A percentile compares a stretch with the other conserved stretches of the same genome.
These are phyloP conservation scores for Calophaca sinica DNA, from an alignment of 306 rosid species.

Conservation along the genomic window DNA sequence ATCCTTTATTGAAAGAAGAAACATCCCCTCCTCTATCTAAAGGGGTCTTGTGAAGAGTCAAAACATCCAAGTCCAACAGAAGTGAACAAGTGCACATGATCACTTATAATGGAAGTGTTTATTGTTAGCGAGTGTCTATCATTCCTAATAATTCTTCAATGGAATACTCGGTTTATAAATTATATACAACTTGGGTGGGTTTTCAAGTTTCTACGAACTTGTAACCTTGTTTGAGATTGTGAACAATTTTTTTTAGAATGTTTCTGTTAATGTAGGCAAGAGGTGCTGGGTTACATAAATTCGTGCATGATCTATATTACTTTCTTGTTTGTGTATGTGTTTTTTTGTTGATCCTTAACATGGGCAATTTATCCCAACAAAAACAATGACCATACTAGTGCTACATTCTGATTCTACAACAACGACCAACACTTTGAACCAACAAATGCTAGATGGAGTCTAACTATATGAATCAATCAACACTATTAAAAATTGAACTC, in stretches of 20 bases:
- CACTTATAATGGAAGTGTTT: not conserved
- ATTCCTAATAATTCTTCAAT: not conserved
- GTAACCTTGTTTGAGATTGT: not conserved
- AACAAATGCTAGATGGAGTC: not conserved
- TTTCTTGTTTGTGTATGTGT: not conserved
- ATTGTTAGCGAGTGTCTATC: not conserved
- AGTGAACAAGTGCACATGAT: not conserved
- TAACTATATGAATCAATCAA: not conserved
- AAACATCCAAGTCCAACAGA: not conserved
- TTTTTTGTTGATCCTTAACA: not conserved
- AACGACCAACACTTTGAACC: conserved; percentile 9
- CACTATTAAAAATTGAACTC: not conserved
- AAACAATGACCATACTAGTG: not conserved
- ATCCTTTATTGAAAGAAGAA: not conserved
- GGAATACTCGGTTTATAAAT: not conserved
- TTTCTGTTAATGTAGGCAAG: too few species aligned
- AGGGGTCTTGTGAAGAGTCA: not conserved
- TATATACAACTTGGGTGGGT: not conserved
- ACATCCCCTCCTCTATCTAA: not conserved
- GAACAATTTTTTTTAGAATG: not conserved
- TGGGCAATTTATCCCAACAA: not conserved
- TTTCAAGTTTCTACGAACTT: not conserved
- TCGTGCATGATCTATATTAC: not conserved
- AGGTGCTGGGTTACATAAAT: not conserved
- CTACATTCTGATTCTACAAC: not conserved